Evolutionary conservation across 2,329 filamentous ascomycete genomes (phyloP), one percentile per base, ranked within the genome.

Genomic region (Colletotrichum tofieldiae): DNA sequence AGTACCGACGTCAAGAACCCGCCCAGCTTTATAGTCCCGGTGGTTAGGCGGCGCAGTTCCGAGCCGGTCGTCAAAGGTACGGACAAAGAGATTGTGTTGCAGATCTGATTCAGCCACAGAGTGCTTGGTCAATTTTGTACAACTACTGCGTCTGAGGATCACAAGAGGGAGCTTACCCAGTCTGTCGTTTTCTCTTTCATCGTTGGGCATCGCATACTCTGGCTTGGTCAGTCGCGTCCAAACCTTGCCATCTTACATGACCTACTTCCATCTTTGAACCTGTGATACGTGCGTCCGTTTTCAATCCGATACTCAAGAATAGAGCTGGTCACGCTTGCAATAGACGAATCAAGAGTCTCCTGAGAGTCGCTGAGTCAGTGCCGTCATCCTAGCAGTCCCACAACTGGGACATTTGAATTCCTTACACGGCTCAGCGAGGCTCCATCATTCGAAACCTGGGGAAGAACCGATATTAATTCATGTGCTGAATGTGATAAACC

Each of bases 71-170:
- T 78, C 76, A 16, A 81, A 75, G 0, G 80, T 83, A 4, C 83
- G 70, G 0, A 73, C 56, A 45, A 79, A 80, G 0, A 83, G 70
- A 32, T 82, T 78, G 63, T 83, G 81, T 72, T 82, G 80, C 1
- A 83, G 69, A 64, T 84, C 80, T 78, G 18, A 16, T 5, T 12
- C 20, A 37, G 12, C 1, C 9, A 20, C 11, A 8, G 8, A 2
- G 14, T 14, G 2, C 11, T 3, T n/a, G n/a, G n/a, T 49, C 45
- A 49, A 20, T 49, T n/a, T 49, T 4, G 29, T 32, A 5, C 7
- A 37, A 37, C 9, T 7, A 7, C 1, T 37, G 35, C 1, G 35
- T 37, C 35, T 37, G 9, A 23, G 9, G 11, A n/a, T 14, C 35
- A 5, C 14, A 41, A 32, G 20, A 35, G 29, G 29, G 1, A 11